Evolutionary conservation across 805 yeast species (phyloP), one percentile per base, ranked within the genome.

Genomic region (Lipomyces japonicus): DNA sequence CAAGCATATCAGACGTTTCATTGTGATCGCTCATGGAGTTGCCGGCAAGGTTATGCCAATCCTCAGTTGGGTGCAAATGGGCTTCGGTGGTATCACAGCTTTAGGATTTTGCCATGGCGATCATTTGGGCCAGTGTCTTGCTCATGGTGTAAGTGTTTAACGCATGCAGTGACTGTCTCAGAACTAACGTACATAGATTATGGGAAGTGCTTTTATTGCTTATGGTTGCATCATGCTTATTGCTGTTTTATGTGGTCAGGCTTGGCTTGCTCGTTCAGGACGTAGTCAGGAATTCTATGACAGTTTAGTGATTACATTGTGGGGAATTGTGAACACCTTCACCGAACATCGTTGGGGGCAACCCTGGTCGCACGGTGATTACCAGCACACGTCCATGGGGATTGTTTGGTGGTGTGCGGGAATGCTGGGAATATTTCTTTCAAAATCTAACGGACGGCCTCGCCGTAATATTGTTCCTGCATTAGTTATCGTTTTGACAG

Each of bases 291-390:
- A 91, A 64, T 83, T 83, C 62, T 86, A 79, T 65, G 97, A 91
- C 68, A 82, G 90, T 34, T 58, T 76, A 37, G 76, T 88, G 35
- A 88, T 91, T 80, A 82, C 87, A 46, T 66, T 75, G 9, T 91
- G 96, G 95, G 97, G 97, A 4, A 80, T 89, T 30, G 84, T 91
- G 51, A 91, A 91, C 66, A 89, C 97, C 0, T 91, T 91, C 68
- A 91, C 97, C 1, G 97, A 91, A 68, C 97, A 91, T 68, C 72
- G 97, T 55, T 91, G 97, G 97, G 95, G 95, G 34, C 93, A 89
- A 64, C 79, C 73, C 6, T 91, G 97, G 97, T 76, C 79, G 38
- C 95, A 86, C 73, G 93, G 95, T 7, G 97, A 89, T 67, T 87
- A 84, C 66, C 96, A 90, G 70, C 59, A 55, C 34, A 55, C 50